A percentile compares a stretch with the other conserved stretches of the same genome.
Evolutionary conservation across 2,329 filamentous ascomycete species (phyloP).

Genomic region (Apiospora aurea): DNA sequence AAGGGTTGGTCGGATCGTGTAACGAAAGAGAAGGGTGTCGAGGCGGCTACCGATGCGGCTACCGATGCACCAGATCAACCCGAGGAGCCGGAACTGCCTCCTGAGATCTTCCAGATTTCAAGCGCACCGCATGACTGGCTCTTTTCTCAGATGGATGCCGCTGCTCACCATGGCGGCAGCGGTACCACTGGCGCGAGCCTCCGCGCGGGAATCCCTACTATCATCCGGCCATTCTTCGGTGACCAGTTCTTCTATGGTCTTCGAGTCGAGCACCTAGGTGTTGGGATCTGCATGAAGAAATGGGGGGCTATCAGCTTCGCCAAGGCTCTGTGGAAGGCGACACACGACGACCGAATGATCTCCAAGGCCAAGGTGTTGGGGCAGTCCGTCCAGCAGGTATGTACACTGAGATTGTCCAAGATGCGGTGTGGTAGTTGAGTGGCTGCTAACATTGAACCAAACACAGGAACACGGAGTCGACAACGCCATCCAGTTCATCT

Average conservation of each 20-base stretch:
- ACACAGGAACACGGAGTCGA: slow-evolving; percentile 86
- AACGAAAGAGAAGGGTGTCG: slow-evolving; percentile 51
- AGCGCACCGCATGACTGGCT: slow-evolving; percentile 96
- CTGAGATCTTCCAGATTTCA: slow-evolving; percentile 87
- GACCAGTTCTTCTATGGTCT: slow-evolving; percentile 97
- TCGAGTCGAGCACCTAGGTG: slow-evolving; percentile 90
- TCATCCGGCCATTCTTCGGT: slow-evolving; percentile 96
- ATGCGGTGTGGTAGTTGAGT: background rate
- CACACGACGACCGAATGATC: slow-evolving; percentile 90
- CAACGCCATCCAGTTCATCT: slow-evolving; percentile 88
- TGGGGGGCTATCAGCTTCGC: slow-evolving; percentile 88
- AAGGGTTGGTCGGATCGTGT: slow-evolving; percentile 94
- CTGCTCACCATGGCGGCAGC: slow-evolving; percentile 91
- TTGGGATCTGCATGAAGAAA: slow-evolving; percentile 88
- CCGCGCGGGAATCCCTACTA: slow-evolving; percentile 88
- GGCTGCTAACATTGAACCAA: slow-evolving; percentile 37
- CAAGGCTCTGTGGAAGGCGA: slow-evolving; percentile 88
- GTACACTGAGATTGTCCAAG: slow-evolving; percentile 37
- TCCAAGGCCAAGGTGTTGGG: slow-evolving; percentile 82
- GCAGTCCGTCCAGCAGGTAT: slow-evolving; percentile 84
- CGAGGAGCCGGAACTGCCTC: slow-evolving; percentile 73
- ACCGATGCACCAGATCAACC: slow-evolving; percentile 57
- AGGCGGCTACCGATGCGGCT: slow-evolving; percentile 34
- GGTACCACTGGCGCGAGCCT: slow-evolving; percentile 95
- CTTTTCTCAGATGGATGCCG: slow-evolving; percentile 91